Percentiles rank a stretch among this genome's conserved stretches.
Conservation (phyloP, 495 filamentous ascomycete genomes). For the Tuber brumale region DNA sequence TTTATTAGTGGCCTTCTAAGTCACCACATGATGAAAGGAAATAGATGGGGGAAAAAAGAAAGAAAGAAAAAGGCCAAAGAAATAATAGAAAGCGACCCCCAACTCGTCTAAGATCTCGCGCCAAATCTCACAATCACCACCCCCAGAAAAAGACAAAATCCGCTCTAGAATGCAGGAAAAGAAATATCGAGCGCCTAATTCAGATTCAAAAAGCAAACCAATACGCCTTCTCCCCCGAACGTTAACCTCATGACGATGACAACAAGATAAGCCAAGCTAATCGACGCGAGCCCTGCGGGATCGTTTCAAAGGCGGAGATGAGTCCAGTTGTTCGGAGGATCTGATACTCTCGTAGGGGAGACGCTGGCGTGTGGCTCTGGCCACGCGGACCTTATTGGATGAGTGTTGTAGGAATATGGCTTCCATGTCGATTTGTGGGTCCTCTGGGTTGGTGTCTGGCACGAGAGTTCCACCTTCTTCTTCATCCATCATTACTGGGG, state of each 20-base stretch:
- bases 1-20: neutral
- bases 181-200: slow-evolving; percentile 1
- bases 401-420: neutral
- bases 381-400: neutral
- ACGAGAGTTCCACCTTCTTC: neutral
- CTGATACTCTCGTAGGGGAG: slow-evolving; percentile 20
- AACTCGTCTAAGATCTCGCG: slow-evolving; percentile 1
- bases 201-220: neutral
- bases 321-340: slow-evolving; percentile 9
- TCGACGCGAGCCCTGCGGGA: neutral
- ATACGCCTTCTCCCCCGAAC: slow-evolving; percentile 1
- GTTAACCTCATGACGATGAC: neutral
- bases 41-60: neutral
- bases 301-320: slow-evolving; percentile 5
- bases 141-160: neutral
- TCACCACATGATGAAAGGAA: neutral
- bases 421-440: neutral
- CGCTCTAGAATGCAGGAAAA: neutral
- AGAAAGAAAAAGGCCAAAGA: neutral
- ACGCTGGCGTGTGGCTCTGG: slow-evolving; percentile 1
- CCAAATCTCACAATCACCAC: slow-evolving; percentile 1
- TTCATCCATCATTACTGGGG: neutral
- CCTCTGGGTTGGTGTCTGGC: neutral
- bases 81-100: neutral
- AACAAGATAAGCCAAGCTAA: neutral